These are phyloP conservation scores for Yarrowia keelungensis DNA, from an alignment of 805 yeast genomes.

Conservation along the genomic window DNA sequence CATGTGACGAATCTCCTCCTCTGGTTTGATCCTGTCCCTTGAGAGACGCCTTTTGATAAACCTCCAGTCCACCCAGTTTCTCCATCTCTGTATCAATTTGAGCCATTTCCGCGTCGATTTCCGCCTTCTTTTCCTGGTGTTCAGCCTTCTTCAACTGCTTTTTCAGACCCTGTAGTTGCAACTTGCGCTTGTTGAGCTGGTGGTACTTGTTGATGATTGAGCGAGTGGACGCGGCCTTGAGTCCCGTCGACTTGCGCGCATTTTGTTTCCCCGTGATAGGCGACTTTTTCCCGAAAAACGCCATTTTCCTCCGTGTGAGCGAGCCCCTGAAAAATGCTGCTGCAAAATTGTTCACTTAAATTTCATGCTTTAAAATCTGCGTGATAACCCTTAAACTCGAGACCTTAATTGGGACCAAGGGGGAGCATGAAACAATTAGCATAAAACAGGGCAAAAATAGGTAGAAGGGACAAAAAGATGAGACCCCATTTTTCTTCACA, in stretches of 20 bases:
- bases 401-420: not conserved
- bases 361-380: conserved; percentile 33
- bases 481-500: not conserved
- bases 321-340: not conserved
- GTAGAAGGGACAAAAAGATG: not conserved
- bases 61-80: conserved; percentile 74
- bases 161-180: conserved; percentile 25
- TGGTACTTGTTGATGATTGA: conserved; percentile 31
- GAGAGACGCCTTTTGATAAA: conserved; percentile 84
- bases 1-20: conserved; percentile 92
- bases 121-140: not conserved
- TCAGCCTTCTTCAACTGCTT: conserved; percentile 16
- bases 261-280: conserved; percentile 28
- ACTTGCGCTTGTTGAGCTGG: conserved; percentile 24
- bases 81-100: conserved; percentile 67
- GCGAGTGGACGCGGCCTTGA: conserved; percentile 29
- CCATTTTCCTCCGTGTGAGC: conserved; percentile 12
- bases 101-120: conserved; percentile 50
- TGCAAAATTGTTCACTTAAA: conserved; percentile 10
- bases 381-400: conserved; percentile 34
- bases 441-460: not conserved
- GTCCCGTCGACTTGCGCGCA: conserved; percentile 29
- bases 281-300: conserved; percentile 33
- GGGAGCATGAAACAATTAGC: not conserved
- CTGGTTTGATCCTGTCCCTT: conserved; percentile 78